A percentile compares a stretch with the other conserved stretches of the same genome.
Conservation (phyloP, 495 filamentous ascomycete species). For the Pyrenopolyporus hunteri region DNA sequence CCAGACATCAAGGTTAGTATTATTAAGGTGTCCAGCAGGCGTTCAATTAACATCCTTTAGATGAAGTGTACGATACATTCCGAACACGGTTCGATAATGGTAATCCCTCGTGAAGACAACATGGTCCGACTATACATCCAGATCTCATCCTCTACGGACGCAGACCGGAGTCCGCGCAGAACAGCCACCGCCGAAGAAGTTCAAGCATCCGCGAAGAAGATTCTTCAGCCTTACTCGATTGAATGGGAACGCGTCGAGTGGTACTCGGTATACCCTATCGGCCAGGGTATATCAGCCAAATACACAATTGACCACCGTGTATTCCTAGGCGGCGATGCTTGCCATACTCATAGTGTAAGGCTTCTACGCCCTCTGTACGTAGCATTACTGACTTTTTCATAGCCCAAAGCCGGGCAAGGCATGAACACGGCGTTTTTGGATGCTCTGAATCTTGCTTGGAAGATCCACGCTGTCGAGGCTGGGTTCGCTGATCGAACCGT, state of each 20-base stretch:
- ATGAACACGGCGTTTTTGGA: conserved; percentile 89
- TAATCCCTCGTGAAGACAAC: conserved; percentile 75
- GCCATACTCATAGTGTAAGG: conserved; percentile 77
- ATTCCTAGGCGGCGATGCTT: conserved; percentile 81
- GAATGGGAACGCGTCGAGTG: conserved; percentile 73
- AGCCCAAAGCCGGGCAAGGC: conserved; percentile 82
- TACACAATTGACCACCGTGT: conserved; percentile 72
- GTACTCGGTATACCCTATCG: conserved; percentile 74
- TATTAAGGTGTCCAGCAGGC: conserved; percentile 3
- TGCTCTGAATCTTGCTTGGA: conserved; percentile 84
- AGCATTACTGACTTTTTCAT: conserved; percentile 1
- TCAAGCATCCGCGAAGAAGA: conserved; percentile 66
- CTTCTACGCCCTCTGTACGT: background rate
- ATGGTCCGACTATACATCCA: conserved; percentile 81
- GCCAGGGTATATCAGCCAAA: conserved; percentile 71
- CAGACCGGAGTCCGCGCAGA: conserved; percentile 64
- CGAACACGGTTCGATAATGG: conserved; percentile 72
- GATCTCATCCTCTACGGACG: conserved; percentile 69
- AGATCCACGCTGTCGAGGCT: conserved; percentile 72
- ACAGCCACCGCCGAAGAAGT: conserved; percentile 71
- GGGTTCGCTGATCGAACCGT: conserved; percentile 63
- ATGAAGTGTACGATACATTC: conserved; percentile 89
- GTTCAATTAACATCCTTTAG: conserved; percentile 49
- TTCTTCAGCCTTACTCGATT: conserved; percentile 70
- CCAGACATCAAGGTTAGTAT: conserved; percentile 68